A percentile compares a stretch with the other conserved stretches of the same genome.
Conservation (phyloP, 1,284 basidiomycete genomes). For the Thelephora terrestris region DNA sequence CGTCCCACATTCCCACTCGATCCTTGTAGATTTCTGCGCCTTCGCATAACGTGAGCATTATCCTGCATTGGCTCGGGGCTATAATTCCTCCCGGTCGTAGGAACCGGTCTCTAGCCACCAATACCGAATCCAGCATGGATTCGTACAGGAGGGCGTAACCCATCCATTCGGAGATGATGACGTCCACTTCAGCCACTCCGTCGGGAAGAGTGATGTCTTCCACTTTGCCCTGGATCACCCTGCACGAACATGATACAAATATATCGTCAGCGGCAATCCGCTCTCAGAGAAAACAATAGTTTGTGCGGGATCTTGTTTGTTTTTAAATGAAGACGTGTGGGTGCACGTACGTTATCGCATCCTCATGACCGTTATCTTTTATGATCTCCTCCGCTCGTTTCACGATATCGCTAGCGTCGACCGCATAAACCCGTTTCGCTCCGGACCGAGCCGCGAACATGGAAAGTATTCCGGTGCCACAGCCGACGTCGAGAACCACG, state of each 20-base stretch:
- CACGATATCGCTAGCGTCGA: slow-evolving; percentile 87
- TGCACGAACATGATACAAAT: slow-evolving; percentile 17
- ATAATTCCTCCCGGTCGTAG: slow-evolving; percentile 73
- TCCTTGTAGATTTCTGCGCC: slow-evolving; percentile 71
- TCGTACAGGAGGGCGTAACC: slow-evolving; percentile 91
- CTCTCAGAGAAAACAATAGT: slow-evolving; percentile 1
- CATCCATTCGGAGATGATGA: slow-evolving; percentile 99
- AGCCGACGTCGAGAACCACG: slow-evolving; percentile 90
- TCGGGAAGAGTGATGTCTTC: slow-evolving; percentile 74
- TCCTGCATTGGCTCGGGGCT: slow-evolving; percentile 84
- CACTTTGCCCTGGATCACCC: slow-evolving; percentile 80
- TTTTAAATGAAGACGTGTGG: not conserved
- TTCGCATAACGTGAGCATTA: slow-evolving; percentile 77
- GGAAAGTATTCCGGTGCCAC: slow-evolving; percentile 89
- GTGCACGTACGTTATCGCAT: slow-evolving; percentile 63
- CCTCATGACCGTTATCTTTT: slow-evolving; percentile 66
- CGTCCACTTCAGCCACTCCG: slow-evolving; percentile 70
- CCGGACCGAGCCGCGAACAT: slow-evolving; percentile 90
- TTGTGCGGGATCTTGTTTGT: slow-evolving; percentile 4
- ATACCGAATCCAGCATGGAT: slow-evolving; percentile 94
- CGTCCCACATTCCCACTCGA: slow-evolving; percentile 81
- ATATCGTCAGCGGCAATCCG: no score
- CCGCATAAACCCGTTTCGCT: slow-evolving; percentile 87
- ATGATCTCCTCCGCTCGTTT: slow-evolving; percentile 78
- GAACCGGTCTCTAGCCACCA: slow-evolving; percentile 81